Conservation (phyloP, 2,329 filamentous ascomycete species). For the Phoma sp. region DNA sequence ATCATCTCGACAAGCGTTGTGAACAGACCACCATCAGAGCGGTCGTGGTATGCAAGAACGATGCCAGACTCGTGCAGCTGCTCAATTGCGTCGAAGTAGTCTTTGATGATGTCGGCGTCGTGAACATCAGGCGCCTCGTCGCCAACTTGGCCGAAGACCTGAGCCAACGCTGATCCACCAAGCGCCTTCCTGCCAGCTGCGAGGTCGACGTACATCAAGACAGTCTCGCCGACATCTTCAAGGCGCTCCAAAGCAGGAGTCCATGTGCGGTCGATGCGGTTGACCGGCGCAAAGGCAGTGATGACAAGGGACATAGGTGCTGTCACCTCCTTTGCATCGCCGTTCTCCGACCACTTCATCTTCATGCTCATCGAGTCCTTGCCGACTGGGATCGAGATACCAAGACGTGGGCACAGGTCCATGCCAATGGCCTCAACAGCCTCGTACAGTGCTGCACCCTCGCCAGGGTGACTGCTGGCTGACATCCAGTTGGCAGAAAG, state of each 20-base stretch:
- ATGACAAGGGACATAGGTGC: conserved; percentile 91
- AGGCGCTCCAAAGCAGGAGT: conserved; percentile 83
- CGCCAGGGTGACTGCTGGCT: conserved; percentile 89
- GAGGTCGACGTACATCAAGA: conserved; percentile 90
- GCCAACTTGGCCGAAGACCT: conserved; percentile 86
- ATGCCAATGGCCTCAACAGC: conserved; percentile 92
- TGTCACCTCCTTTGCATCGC: conserved; percentile 81
- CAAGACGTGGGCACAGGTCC: conserved; percentile 88
- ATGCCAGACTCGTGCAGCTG: conserved; percentile 69
- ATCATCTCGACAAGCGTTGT: conserved; percentile 96
- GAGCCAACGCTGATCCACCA: conserved; percentile 89
- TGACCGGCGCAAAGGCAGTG: conserved; percentile 85
- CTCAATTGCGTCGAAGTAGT: conserved; percentile 88
- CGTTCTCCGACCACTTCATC: conserved; percentile 78
- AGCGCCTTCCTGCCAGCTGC: conserved; percentile 79
- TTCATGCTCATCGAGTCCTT: conserved; percentile 99
- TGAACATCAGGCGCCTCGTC: conserved; percentile 85
- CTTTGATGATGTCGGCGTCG: conserved; percentile 78
- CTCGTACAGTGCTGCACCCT: conserved; percentile 90
- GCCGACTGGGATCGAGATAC: conserved; percentile 91
- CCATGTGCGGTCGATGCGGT: conserved; percentile 86
- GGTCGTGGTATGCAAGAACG: conserved; percentile 93
- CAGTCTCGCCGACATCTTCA: conserved; percentile 86
- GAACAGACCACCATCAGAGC: conserved; percentile 89
- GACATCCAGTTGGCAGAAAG: conserved; percentile 99